Evolutionary conservation across 768 basidiomycete species (phyloP), one percentile per base, ranked within the genome.

Genomic region (Dioszegia hungarica): DNA sequence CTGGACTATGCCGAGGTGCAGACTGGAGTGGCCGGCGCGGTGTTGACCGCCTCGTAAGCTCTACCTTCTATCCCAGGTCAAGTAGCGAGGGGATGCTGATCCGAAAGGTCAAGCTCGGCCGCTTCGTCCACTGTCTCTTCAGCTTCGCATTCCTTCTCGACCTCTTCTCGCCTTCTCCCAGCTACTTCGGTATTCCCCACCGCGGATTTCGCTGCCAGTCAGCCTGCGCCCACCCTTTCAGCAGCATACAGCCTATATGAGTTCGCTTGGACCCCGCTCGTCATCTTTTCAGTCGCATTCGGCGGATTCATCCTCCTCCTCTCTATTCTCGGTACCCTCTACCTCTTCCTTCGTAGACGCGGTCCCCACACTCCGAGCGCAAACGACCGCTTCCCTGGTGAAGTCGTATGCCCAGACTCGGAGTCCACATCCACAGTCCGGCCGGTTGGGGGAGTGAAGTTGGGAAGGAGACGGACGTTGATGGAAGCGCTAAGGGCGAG

Each of bases 1-100:
- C 64, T 70, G 27, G 68, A 70, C 54, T 45, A 57, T 44, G 63
- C 63, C 28, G 28, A 62, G 3, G 52, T 68, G 28, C 44, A 22
- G 19, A 46, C 45, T 39, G 25, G 49, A 24, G 31, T 34, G 15
- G 48, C 28, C 15, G 39, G 50, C 20, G 39, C 48, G n/a, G 14
- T n/a, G n/a, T n/a, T n/a, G n/a, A n/a, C n/a, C n/a, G n/a, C n/a
- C n/a, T n/a, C n/a, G n/a, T n/a, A n/a, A n/a, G n/a, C n/a, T n/a
- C n/a, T n/a, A n/a, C n/a, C n/a, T n/a, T n/a, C n/a, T n/a, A n/a
- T n/a, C n/a, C n/a, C n/a, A n/a, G n/a, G n/a, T n/a, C n/a, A n/a
- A n/a, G n/a, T n/a, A n/a, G n/a, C n/a, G n/a, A n/a, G n/a, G n/a
- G n/a, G n/a, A n/a, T n/a, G n/a, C n/a, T n/a, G n/a, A n/a, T n/a